A percentile compares a stretch with the other conserved stretches of the same genome.
phyloP scores from a whole-genome alignment of 202 grass and related monocot genomes.

The Hordeum pubiflorum region DNA sequence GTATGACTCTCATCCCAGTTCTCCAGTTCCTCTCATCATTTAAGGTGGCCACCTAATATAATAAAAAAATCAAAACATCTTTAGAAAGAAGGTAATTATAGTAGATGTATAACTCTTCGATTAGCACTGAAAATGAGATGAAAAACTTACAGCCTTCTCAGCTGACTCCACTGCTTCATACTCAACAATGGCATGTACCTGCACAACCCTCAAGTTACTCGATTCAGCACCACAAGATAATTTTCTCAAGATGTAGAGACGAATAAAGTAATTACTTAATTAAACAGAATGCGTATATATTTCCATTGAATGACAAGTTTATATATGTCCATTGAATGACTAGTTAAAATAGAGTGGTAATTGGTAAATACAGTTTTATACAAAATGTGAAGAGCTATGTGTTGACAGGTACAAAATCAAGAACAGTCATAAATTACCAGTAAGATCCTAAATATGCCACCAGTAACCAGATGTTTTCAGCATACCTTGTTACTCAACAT shows the following conservation, averaged over 20 bases:
- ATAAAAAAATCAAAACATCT: not conserved
- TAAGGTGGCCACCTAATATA: conserved; percentile 52
- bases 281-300: not conserved
- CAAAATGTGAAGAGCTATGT: not conserved
- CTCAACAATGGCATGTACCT: conserved; percentile 80
- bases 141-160: conserved; percentile 74
- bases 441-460: not conserved
- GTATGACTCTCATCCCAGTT: conserved; percentile 75
- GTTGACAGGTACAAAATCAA: not conserved
- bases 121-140: conserved; percentile 11
- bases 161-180: conserved; percentile 56
- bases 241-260: not conserved
- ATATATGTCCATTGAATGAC: not conserved
- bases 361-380: not conserved
- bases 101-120: not conserved
- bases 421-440: not conserved
- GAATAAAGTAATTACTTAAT: not conserved
- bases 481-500: conserved; percentile 70
- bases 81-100: conserved; percentile 1
- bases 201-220: conserved; percentile 10
- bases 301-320: not conserved
- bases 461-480: conserved; percentile 3
- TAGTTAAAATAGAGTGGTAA: not conserved
- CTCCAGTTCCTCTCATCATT: conserved; percentile 86
- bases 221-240: not conserved